phyloP scores from a whole-genome alignment of 768 basidiomycete genomes.

The Pisolithus sp. region DNA sequence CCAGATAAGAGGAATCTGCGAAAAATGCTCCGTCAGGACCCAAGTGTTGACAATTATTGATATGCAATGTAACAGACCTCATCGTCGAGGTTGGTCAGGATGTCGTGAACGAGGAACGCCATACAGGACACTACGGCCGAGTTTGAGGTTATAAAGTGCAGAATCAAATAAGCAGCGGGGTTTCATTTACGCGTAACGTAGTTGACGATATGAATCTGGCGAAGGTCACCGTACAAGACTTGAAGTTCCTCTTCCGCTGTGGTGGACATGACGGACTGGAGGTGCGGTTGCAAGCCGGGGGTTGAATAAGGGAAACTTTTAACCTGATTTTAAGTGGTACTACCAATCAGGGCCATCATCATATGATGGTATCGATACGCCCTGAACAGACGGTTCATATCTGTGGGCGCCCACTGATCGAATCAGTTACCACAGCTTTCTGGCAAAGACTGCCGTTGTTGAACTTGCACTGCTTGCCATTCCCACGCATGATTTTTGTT shows the following conservation, averaged over 20 bases:
- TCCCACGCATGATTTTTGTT: neutral
- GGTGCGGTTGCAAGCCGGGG: neutral
- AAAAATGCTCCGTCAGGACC: neutral
- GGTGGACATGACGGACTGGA: neutral
- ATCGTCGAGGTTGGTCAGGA: conserved; percentile 14
- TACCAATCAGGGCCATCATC: too few relatives aligned
- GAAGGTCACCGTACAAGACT: neutral
- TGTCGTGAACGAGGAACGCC: neutral
- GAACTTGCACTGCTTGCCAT: neutral
- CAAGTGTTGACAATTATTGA: neutral
- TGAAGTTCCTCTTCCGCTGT: neutral
- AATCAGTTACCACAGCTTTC: too few relatives aligned
- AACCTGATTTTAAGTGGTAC: too few relatives aligned
- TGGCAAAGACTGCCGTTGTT: too few relatives aligned
- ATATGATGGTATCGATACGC: too few relatives aligned
- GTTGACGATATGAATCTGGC: neutral
- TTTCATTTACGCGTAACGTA: neutral
- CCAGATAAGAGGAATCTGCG: conserved; percentile 16
- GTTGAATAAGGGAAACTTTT: too few relatives aligned
- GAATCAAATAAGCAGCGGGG: neutral
- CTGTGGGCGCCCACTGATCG: too few relatives aligned
- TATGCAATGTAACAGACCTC: conserved; percentile 6
- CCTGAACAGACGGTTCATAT: too few relatives aligned
- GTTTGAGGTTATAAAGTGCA: neutral
- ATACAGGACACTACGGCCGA: neutral